phyloP scores from a whole-genome alignment of 2,329 filamentous ascomycete genomes.

The Mollisiaceae sp. region DNA sequence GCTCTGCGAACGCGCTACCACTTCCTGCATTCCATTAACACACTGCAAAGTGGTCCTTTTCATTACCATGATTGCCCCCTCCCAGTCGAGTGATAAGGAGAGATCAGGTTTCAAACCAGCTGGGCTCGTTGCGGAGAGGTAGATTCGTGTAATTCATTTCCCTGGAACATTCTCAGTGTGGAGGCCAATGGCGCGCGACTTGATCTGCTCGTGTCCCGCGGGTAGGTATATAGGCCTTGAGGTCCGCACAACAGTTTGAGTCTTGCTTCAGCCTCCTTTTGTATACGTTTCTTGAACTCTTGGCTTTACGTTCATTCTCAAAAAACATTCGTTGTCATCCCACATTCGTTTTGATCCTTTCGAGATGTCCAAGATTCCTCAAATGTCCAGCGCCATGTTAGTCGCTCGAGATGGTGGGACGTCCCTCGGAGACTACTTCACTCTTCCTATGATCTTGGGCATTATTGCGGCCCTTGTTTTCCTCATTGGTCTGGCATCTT shows the following conservation, averaged over 20 bases:
- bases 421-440: slow-evolving; percentile 8
- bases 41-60: neutral
- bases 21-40: neutral
- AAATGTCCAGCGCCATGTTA: neutral
- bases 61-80: neutral
- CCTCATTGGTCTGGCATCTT: slow-evolving; percentile 4
- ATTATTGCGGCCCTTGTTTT: neutral
- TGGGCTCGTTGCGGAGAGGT: neutral
- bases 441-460: slow-evolving; percentile 17
- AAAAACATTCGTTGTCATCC: neutral
- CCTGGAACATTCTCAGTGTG: neutral
- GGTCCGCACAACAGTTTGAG: neutral
- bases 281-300: neutral
- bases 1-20: neutral
- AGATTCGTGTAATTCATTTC: slow-evolving; percentile 6
- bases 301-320: neutral
- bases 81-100: slow-evolving; percentile 6
- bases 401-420: neutral
- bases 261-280: neutral
- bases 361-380: neutral
- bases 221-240: slow-evolving; percentile 5
- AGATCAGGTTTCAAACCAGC: neutral
- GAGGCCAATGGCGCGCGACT: neutral
- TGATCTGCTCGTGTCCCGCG: neutral
- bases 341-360: neutral